These are phyloP conservation scores for Beauveria sp. DNA, from an alignment of 2,329 filamentous ascomycete species.

Conservation along the genomic window DNA sequence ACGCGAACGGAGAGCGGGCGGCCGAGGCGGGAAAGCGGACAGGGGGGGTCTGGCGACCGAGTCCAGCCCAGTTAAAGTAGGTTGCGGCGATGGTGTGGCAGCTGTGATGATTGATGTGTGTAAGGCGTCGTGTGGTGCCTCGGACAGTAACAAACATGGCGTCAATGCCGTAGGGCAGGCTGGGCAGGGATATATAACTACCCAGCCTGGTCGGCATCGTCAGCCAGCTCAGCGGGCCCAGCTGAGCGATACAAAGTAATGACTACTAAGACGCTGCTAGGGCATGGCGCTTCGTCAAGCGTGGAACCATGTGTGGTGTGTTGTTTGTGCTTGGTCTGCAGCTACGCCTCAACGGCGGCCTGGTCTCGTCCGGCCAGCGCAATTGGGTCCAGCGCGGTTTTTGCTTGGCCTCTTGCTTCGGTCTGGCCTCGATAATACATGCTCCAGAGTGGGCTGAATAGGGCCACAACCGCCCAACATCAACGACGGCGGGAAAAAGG, in stretches of 20 bases:
- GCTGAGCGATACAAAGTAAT: background rate
- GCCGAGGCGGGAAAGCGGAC: background rate
- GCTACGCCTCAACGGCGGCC: background rate
- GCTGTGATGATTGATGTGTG: background rate
- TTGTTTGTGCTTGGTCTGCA: conserved; percentile 1
- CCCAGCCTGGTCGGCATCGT: background rate
- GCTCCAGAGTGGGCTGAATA: background rate
- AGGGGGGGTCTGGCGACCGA: background rate
- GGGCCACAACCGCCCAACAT: background rate
- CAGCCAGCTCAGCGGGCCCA: background rate
- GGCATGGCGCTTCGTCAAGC: background rate
- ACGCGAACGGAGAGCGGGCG: background rate
- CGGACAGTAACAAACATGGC: background rate
- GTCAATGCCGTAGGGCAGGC: background rate
- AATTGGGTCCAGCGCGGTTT: background rate
- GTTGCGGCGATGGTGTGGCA: background rate
- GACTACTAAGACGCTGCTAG: background rate
- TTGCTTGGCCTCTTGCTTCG: background rate
- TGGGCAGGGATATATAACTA: background rate
- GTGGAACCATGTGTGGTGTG: background rate
- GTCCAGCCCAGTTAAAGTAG: background rate
- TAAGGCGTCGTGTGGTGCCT: background rate
- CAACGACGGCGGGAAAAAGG: background rate
- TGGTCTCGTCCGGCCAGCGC: conserved; percentile 6
- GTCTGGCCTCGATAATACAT: background rate